These are phyloP conservation scores for Malassezia furfur DNA, from an alignment of 1,284 basidiomycete species.

Conservation along the genomic window DNA sequence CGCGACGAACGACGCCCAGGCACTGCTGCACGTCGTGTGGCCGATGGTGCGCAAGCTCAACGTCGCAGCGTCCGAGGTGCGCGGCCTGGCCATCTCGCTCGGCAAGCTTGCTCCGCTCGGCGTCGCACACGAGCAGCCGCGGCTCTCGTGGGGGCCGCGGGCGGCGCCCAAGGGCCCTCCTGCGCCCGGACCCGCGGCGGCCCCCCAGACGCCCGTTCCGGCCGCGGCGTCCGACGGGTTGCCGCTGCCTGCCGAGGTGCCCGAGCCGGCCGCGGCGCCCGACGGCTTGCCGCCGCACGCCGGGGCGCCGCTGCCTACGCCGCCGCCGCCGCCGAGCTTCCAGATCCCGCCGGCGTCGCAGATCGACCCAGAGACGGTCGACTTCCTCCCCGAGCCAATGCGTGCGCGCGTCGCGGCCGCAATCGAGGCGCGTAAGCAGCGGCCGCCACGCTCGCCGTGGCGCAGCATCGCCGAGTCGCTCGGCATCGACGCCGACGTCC, in stretches of 20 bases:
- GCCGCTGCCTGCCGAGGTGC: no score
- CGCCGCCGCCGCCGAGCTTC: conserved; percentile 4
- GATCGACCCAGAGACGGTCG: conserved; percentile 28
- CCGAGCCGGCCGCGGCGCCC: no score
- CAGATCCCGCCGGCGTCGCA: conserved; percentile 35
- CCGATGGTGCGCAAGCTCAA: conserved; percentile 63
- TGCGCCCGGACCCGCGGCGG: conserved; percentile 3
- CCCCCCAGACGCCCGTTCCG: conserved; percentile 4
- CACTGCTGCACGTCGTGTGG: conserved; percentile 71
- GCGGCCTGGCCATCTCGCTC: conserved; percentile 89
- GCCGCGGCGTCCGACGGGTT: conserved; percentile 6
- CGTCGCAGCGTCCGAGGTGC: conserved; percentile 72
- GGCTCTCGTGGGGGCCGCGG: background rate
- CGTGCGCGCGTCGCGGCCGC: conserved; percentile 24
- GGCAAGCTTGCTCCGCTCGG: background rate
- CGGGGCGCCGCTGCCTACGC: no score
- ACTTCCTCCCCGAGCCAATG: conserved; percentile 26
- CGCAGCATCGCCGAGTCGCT: background rate
- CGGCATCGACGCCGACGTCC: conserved; percentile 32
- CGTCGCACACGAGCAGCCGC: background rate
- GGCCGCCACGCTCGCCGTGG: background rate
- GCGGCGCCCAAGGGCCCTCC: no score
- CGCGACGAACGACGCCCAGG: conserved; percentile 59
- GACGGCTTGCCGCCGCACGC: no score
- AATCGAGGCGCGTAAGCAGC: background rate